Percentiles rank a stretch among this genome's conserved stretches.
These are phyloP conservation scores for Reticulascus tulasneorum DNA, from an alignment of 2,329 filamentous ascomycete species.

Conservation along the genomic window DNA sequence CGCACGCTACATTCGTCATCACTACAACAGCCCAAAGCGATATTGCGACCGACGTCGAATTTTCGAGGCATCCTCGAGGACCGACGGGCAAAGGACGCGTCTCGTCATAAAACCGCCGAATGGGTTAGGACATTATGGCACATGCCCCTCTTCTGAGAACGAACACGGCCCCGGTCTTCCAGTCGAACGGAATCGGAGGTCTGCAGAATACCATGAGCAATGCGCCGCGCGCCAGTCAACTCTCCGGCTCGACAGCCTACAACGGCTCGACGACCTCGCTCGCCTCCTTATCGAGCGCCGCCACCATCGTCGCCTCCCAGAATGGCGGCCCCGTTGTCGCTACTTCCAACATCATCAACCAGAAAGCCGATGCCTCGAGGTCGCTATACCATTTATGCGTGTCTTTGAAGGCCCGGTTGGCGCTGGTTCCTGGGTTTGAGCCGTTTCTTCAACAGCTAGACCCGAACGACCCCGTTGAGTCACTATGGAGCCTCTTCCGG, in stretches of 20 bases:
- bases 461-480: conserved; percentile 73
- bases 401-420: conserved; percentile 74
- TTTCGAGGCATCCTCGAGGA: no score
- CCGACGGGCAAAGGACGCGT: no score
- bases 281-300: conserved; percentile 40
- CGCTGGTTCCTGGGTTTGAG: conserved; percentile 80
- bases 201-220: conserved; percentile 47
- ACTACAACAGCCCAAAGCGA: no score
- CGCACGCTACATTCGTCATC: no score
- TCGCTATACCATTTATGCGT: conserved; percentile 96
- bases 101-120: conserved; percentile 26
- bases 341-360: conserved; percentile 94
- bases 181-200: conserved; percentile 43
- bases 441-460: conserved; percentile 69
- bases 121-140: conserved; percentile 50
- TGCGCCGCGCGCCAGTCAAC: conserved; percentile 55
- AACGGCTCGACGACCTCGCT: conserved; percentile 51
- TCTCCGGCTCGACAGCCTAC: conserved; percentile 57
- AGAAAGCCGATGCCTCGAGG: conserved; percentile 83
- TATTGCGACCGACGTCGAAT: no score
- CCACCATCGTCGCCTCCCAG: conserved; percentile 36
- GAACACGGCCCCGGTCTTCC: conserved; percentile 54
- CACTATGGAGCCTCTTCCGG: conserved; percentile 83
- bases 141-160: conserved; percentile 57
- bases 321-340: conserved; percentile 64